Conservation (phyloP, 1,139 yeast species). For the Diutina catenulata region DNA sequence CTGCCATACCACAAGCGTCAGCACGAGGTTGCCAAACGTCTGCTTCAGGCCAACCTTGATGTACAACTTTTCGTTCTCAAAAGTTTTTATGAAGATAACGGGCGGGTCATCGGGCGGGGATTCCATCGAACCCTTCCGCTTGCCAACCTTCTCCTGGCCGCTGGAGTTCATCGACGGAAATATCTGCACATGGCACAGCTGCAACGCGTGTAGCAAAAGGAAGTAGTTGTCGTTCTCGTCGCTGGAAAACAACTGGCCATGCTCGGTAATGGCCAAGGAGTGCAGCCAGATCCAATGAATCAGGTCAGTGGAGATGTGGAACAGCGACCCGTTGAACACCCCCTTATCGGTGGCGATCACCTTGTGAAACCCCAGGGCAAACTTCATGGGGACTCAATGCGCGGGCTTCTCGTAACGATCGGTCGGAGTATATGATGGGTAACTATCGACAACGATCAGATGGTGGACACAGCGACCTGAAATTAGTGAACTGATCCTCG, state of each 20-base stretch:
- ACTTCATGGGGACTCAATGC: background rate
- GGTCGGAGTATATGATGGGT: too few relatives aligned
- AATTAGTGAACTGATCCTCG: too few relatives aligned
- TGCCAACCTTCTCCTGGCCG: background rate
- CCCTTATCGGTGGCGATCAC: constrained; percentile 5
- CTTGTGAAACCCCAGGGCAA: constrained; percentile 4
- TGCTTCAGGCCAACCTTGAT: constrained; percentile 31
- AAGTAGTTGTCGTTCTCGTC: constrained; percentile 4
- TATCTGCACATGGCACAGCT: constrained; percentile 31
- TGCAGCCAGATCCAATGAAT: constrained; percentile 5
- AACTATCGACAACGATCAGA: too few relatives aligned
- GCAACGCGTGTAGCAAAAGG: constrained; percentile 12
- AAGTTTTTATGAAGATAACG: constrained; percentile 33
- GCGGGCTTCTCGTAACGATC: too few relatives aligned
- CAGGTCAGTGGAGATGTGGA: constrained; percentile 3
- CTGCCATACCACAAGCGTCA: constrained; percentile 53
- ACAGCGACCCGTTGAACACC: constrained; percentile 1
- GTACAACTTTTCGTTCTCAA: constrained; percentile 34
- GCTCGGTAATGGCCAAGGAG: constrained; percentile 4
- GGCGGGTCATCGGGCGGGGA: constrained; percentile 21
- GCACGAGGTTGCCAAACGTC: constrained; percentile 38
- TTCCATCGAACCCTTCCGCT: background rate
- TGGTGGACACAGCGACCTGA: too few relatives aligned
- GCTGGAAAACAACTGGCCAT: constrained; percentile 2
- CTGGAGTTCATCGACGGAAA: constrained; percentile 15